Evolutionary conservation across 305 asterid species (phyloP), one percentile per base, ranked within the genome.

Genomic region (Rubia peregrina): DNA sequence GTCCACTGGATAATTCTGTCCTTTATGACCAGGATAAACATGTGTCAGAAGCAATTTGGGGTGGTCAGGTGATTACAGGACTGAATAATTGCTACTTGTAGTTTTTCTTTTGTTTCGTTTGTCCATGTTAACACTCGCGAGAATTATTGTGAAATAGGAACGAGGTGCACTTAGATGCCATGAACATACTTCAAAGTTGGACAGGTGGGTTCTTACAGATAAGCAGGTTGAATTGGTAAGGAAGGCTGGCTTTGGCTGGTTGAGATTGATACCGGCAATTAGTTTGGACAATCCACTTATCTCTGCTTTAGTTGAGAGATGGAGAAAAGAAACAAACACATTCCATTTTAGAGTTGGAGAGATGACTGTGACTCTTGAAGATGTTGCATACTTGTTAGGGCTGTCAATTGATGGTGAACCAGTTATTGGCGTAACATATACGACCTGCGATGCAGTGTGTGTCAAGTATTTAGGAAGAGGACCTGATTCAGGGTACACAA

Each of bases 101-200:
- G 60, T 65, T 71, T 76, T 43, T 62, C 41, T 19, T 68, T 30
- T 68, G 74, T 24, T 70, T 60, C n/a, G 19, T 74, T 67, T 65
- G 48, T 65, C 33, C 66, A 53, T 60, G 73, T 60, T 61, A 16
- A 26, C 33, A 11, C 12, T n/a, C 44, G 7, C 9, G 40, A 44
- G 24, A 7, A 16, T 68, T 1, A 12, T 36, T 74, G 73, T 81
- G 44, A 76, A 67, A 76, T 87, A 93, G 95, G 97, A 93, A 79
- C 83, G 95, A 56, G 95, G 95, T 68, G 97, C 96, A 71, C 96
- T 93, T 75, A 82, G 98, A 80, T 93, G 98, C 80, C 97, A 89
- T 76, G 97, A 93, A 73, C 98, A 93, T 80, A 93, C 98, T 70
- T 93, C 97, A 71, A 90, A 90, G 89, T 96, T 93, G 68, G 98